phyloP scores from a whole-genome alignment of 75 land plant species.

The Cunninghamia lanceolata region DNA sequence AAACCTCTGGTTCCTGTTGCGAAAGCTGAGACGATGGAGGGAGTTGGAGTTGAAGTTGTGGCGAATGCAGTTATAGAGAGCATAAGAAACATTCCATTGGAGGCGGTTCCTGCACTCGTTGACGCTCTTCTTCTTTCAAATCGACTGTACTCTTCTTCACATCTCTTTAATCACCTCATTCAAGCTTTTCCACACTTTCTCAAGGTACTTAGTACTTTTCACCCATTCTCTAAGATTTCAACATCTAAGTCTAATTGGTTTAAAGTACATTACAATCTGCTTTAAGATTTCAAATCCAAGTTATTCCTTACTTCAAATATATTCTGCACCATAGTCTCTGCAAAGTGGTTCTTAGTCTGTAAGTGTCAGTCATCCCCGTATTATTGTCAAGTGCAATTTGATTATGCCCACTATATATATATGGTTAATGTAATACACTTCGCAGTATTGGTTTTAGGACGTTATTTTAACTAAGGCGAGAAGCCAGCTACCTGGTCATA shows the following conservation, averaged over 20 bases:
- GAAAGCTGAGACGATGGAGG: neutral
- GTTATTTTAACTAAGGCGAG: neutral
- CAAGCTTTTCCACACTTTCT: neutral
- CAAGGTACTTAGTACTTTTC: neutral
- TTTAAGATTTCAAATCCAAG: neutral
- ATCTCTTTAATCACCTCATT: conserved; percentile 1
- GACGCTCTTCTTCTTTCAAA: conserved; percentile 8
- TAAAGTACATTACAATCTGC: neutral
- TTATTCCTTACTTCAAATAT: neutral
- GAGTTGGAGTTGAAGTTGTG: neutral
- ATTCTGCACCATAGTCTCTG: neutral
- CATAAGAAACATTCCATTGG: neutral
- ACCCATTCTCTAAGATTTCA: neutral
- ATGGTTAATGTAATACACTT: neutral
- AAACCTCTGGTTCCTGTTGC: neutral
- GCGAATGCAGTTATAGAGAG: neutral
- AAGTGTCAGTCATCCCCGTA: no score
- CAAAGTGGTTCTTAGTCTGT: neutral
- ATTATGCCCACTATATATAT: no score
- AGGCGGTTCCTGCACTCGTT: neutral
- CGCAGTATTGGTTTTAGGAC: neutral
- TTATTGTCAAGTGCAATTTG: neutral
- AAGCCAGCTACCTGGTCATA: no score
- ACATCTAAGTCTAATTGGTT: neutral
- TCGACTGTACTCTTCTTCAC: neutral